Conservation (phyloP, 1,284 basidiomycete species). For the Ustilago vetiveriae region DNA sequence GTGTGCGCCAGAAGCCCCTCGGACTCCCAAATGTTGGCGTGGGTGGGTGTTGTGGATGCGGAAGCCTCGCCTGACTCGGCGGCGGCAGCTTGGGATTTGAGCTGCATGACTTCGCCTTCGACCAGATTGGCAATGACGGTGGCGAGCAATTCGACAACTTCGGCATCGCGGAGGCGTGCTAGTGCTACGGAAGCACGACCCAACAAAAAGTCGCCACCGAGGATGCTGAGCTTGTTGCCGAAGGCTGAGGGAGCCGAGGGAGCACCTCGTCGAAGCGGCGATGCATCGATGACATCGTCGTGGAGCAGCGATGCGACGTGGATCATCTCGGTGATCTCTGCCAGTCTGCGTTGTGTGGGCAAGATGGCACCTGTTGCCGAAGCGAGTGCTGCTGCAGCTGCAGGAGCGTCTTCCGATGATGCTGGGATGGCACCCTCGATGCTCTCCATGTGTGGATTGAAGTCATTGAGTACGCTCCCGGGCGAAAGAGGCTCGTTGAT, state of each 20-base stretch:
- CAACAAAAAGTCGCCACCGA: slow-evolving; percentile 94
- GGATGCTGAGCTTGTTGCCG: slow-evolving; percentile 93
- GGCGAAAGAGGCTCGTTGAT: slow-evolving; percentile 78
- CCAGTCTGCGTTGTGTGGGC: slow-evolving; percentile 88
- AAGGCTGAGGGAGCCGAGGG: slow-evolving; percentile 87
- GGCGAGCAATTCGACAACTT: slow-evolving; percentile 92
- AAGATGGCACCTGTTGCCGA: slow-evolving; percentile 68
- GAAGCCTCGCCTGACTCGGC: slow-evolving; percentile 10
- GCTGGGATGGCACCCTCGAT: slow-evolving; percentile 25
- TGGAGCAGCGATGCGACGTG: slow-evolving; percentile 95
- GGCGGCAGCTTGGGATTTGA: slow-evolving; percentile 68
- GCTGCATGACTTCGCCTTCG: slow-evolving; percentile 93
- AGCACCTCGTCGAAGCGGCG: slow-evolving; percentile 80
- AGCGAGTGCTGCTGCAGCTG: slow-evolving; percentile 14
- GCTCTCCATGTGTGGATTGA: slow-evolving; percentile 73
- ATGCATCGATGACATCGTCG: slow-evolving; percentile 92
- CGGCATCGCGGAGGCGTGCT: slow-evolving; percentile 82
- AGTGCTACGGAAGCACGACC: slow-evolving; percentile 89
- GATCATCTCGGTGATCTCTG: slow-evolving; percentile 98
- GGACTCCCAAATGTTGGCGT: slow-evolving; percentile 42
- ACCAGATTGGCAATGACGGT: slow-evolving; percentile 94
- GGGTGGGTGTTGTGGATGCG: slow-evolving; percentile 11
- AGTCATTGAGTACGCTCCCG: slow-evolving; percentile 82
- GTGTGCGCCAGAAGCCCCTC: slow-evolving; percentile 37
- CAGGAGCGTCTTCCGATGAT: slow-evolving; percentile 1